phyloP scores from a whole-genome alignment of 495 filamentous ascomycete species.

The Chaetomium cochliodes region DNA sequence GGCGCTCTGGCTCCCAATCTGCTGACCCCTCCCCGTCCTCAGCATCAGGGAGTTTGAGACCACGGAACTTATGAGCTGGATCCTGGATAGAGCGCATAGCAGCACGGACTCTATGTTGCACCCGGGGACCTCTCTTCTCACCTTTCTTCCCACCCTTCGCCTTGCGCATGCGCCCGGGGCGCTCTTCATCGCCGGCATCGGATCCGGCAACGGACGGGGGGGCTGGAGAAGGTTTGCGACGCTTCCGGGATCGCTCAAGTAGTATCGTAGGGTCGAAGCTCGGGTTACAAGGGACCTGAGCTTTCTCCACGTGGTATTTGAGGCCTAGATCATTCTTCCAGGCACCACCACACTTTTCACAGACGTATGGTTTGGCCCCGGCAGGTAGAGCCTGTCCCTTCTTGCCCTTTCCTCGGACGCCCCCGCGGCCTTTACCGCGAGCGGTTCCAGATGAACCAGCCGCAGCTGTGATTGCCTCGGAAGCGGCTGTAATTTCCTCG shows the following conservation, averaged over 20 bases:
- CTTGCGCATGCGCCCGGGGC: conserved; percentile 15
- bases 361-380: conserved; percentile 37
- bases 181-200: conserved; percentile 42
- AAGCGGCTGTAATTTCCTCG: conserved; percentile 15
- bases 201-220: conserved; percentile 31
- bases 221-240: conserved; percentile 27
- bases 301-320: conserved; percentile 53
- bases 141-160: conserved; percentile 16
- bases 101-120: conserved; percentile 10
- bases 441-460: conserved; percentile 12
- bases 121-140: conserved; percentile 3
- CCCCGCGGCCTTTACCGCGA: conserved; percentile 28
- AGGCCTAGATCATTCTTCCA: conserved; percentile 56
- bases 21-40: background rate
- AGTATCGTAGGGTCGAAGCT: conserved; percentile 39
- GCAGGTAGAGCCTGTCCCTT: conserved; percentile 20
- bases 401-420: conserved; percentile 20
- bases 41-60: background rate
- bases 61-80: conserved; percentile 14
- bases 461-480: conserved; percentile 11
- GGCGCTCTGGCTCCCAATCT: background rate
- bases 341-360: conserved; percentile 47
- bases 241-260: conserved; percentile 28
- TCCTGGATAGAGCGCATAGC: conserved; percentile 19
- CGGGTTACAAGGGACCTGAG: conserved; percentile 51